Evolutionary conservation across 768 basidiomycete species (phyloP), one percentile per base, ranked within the genome.

Genomic region (Chalciporus pseudorubinellus): DNA sequence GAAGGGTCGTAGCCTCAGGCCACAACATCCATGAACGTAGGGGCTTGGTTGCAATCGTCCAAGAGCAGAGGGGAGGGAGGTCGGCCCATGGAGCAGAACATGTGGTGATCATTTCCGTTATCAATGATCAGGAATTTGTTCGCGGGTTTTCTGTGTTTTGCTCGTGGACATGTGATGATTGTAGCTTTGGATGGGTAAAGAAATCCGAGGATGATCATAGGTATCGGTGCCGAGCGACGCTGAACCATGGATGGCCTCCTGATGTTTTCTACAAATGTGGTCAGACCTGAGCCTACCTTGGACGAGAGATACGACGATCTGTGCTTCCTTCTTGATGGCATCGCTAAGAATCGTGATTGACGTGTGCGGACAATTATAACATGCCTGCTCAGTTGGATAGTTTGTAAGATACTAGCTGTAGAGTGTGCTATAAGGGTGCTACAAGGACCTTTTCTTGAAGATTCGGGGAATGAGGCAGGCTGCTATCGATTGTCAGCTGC

Each of bases 91-190:
- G n/a, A 42, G 18, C 7, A 28, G 38, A 34, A 44, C 61, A 59
- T 55, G 57, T 48, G 57, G 53, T 20, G 38, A 33, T 57, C 58
- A 65, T 65, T 56, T 65, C 64, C 64, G 64, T 53, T 67, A 65
- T 65, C 62, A 22, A 7, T 52, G 29, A 38, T 22, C 52, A 44
- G 14, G 44, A 33, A n/a, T n/a, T n/a, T 24, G 34, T 11, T 31
- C 12, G 29, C 4, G 10, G 29, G 12, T 11, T 4, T 29, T 29
- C 29, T 29, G 29, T 29, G 11, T 31, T 31, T 31, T 11, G 29
- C 29, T 31, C 29, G 9, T 5, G 26, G 26, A 9, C 6, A 28
- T 28, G 26, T 28, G 26, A 28, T 28, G 26, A 9, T 10, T n/a
- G 34, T 47, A 18, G 28, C 29, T 28, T 34, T 40, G 48, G 33